These are phyloP conservation scores for Colletotrichum musae DNA, from an alignment of 2,329 filamentous ascomycete genomes.

Conservation along the genomic window DNA sequence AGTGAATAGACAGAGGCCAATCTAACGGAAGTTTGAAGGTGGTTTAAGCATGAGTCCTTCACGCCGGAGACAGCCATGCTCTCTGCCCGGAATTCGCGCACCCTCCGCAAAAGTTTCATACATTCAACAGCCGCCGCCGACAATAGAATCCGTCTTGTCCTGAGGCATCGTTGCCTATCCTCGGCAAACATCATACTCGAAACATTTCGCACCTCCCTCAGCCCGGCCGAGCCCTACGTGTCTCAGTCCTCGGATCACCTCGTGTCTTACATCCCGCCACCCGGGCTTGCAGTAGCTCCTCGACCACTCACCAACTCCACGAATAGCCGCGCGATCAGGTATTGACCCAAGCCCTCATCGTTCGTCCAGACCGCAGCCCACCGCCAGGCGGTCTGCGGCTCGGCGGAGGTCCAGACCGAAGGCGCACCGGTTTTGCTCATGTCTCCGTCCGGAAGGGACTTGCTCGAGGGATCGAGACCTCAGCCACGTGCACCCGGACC, in stretches of 20 bases:
- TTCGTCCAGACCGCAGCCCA: neutral
- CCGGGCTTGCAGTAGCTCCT: neutral
- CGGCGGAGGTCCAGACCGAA: constrained; percentile 8
- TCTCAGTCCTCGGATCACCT: constrained; percentile 20
- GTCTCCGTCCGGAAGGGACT: neutral
- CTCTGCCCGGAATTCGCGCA: too few species aligned
- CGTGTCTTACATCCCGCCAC: constrained; percentile 2
- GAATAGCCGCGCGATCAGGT: constrained; percentile 3
- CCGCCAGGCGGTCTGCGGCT: constrained; percentile 19
- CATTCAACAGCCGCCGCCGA: too few species aligned
- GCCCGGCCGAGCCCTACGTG: neutral
- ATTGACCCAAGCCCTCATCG: neutral
- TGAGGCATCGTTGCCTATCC: neutral
- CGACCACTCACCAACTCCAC: neutral
- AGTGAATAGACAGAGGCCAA: too few species aligned
- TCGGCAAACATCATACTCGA: neutral
- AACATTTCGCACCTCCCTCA: neutral
- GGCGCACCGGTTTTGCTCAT: neutral
- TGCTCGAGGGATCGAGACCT: constrained; percentile 8
- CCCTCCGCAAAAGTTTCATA: too few species aligned
- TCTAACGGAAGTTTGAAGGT: too few species aligned
- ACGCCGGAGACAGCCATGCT: too few species aligned
- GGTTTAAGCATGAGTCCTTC: too few species aligned
- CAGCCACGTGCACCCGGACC: constrained; percentile 13
- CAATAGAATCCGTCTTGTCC: too few species aligned